Conservation (phyloP, 75 land plant genomes). For the Larix kaempferi region DNA sequence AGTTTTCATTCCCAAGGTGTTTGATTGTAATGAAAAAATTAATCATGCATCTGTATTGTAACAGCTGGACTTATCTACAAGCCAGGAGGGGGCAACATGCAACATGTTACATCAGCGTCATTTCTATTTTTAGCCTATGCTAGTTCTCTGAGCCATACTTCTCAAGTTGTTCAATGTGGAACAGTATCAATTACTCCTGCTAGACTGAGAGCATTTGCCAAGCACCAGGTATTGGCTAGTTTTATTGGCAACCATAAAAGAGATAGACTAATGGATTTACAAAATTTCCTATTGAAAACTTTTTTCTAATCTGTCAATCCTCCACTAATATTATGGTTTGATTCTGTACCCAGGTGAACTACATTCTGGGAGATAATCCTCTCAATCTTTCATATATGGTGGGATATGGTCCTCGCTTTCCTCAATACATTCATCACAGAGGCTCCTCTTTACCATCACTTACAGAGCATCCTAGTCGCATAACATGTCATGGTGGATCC, state of each 20-base stretch:
- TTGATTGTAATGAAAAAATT: background rate
- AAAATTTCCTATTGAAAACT: background rate
- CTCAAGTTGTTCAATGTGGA: constrained; percentile 47
- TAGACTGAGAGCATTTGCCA: constrained; percentile 41
- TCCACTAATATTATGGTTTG: too few relatives aligned
- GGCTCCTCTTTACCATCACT: constrained; percentile 74
- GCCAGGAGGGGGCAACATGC: constrained; percentile 72
- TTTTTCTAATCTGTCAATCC: background rate
- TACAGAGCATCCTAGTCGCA: constrained; percentile 36
- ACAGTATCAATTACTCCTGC: constrained; percentile 16
- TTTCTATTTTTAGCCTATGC: constrained; percentile 74
- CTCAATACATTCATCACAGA: constrained; percentile 79
- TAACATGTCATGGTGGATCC: constrained; percentile 64
- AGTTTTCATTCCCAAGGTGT: too few relatives aligned
- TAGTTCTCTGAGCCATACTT: constrained; percentile 46
- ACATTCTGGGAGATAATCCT: constrained; percentile 88
- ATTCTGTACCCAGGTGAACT: constrained; percentile 64
- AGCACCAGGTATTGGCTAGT: constrained; percentile 42
- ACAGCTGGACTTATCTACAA: constrained; percentile 81
- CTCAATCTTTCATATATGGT: constrained; percentile 83
- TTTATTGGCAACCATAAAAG: too few relatives aligned
- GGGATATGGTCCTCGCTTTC: constrained; percentile 71
- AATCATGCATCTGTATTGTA: too few relatives aligned
- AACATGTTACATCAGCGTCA: constrained; percentile 68
- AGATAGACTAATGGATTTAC: too few relatives aligned